Evolutionary conservation across 176 grass and related monocot genomes (phyloP), one percentile per base, ranked within the genome.

Genomic region (Ampelocalamus luodianensis): DNA sequence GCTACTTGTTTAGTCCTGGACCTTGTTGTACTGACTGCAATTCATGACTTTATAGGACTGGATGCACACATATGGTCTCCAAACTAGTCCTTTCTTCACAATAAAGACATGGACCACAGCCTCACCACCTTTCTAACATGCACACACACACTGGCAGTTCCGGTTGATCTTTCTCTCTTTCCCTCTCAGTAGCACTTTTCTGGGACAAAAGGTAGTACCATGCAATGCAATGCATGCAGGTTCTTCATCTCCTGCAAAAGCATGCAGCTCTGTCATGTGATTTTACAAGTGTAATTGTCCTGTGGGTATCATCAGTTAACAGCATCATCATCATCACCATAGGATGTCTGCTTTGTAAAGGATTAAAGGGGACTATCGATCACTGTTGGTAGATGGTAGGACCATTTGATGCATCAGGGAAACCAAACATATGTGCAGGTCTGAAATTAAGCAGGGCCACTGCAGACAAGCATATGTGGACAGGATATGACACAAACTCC

Each of bases 21-120:
- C 46, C 85, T 68, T 55, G 23, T 11, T 56, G 17, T 56, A 64
- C 45, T 66, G 49, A 43, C 17, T 56, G 59, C 23, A 74, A 65
- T 80, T n/a, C 59, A 74, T 87, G 49, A 59, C 62, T 55, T 81
- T 87, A 39, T 6, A 58, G 61, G 85, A 76, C 71, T 79, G 74
- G 85, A 56, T 66, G 36, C 29, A 53, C 78, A 49, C 36, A 44
- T 37, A 20, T 64, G 43, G 17, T 24, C 77, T 81, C 53, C 36
- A 81, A 76, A 27, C 78, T 55, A 77, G 53, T 36, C 32, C 79
- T 87, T 87, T 87, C 80, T 87, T 90, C 89, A 87, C 74, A 79
- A 1, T 63, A 75, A 87, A 84, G 85, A 10, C 80, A 84, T 62
- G 85, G 80, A 79, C 80, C 80, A 75, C 51, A 48, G 54, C 2